Conservation (phyloP, 495 filamentous ascomycete genomes). For the Xylaria palmicola region DNA sequence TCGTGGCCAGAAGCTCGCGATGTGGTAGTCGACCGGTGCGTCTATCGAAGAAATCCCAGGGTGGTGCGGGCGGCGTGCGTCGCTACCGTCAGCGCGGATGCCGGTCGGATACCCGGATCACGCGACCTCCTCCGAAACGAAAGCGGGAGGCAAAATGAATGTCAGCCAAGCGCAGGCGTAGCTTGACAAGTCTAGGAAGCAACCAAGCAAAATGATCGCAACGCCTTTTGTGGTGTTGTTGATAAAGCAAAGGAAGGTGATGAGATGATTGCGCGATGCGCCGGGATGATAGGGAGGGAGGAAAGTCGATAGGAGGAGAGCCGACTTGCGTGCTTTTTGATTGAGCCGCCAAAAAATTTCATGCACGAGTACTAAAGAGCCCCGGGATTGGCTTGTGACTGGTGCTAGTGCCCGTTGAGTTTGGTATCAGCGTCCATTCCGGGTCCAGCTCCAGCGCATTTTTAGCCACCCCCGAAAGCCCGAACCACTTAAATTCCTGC, state of each 20-base stretch:
- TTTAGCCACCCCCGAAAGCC: conserved; percentile 17
- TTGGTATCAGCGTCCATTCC: neutral
- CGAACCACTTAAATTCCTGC: conserved; percentile 2
- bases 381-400: conserved; percentile 1
- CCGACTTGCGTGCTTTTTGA: conserved; percentile 10
- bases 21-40: neutral
- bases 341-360: conserved; percentile 10
- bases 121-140: conserved; percentile 13
- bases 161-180: conserved; percentile 7
- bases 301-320: neutral
- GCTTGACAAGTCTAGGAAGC: neutral
- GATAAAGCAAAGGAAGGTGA: conserved; percentile 1
- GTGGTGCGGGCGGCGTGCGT: too few relatives aligned
- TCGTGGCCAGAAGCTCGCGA: neutral
- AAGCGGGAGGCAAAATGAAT: conserved; percentile 3
- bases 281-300: neutral
- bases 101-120: conserved; percentile 24
- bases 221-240: conserved; percentile 8
- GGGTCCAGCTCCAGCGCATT: conserved; percentile 17
- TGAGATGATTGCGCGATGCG: neutral
- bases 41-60: neutral
- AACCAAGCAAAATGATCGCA: neutral
- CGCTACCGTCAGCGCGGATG: neutral
- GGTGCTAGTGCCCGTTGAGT: neutral
- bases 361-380: neutral